These are phyloP conservation scores for Ogataea allantospora DNA, from an alignment of 805 yeast genomes.

Conservation along the genomic window DNA sequence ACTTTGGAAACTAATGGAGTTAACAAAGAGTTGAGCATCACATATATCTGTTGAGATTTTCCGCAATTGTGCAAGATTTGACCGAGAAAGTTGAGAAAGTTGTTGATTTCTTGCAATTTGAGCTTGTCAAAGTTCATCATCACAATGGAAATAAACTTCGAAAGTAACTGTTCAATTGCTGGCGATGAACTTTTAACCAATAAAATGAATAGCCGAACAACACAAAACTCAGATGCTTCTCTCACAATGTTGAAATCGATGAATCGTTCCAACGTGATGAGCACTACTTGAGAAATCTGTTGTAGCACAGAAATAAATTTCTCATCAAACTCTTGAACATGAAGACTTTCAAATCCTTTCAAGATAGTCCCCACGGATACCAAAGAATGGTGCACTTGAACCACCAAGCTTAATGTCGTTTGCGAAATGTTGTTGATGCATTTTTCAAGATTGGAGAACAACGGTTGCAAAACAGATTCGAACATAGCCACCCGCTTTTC, in stretches of 20 bases:
- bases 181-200: slow-evolving; percentile 43
- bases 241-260: slow-evolving; percentile 66
- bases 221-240: slow-evolving; percentile 82
- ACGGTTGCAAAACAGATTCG: slow-evolving; percentile 69
- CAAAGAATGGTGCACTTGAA: slow-evolving; percentile 82
- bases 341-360: slow-evolving; percentile 66
- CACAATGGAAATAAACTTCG: slow-evolving; percentile 68
- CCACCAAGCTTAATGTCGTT: slow-evolving; percentile 43
- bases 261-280: slow-evolving; percentile 78
- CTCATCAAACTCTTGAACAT: slow-evolving; percentile 31
- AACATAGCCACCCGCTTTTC: slow-evolving; percentile 45
- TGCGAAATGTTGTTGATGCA: slow-evolving; percentile 46
- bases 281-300: slow-evolving; percentile 66
- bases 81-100: slow-evolving; percentile 81
- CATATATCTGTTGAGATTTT: slow-evolving; percentile 64
- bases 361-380: slow-evolving; percentile 89
- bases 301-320: slow-evolving; percentile 32
- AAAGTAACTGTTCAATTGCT: slow-evolving; percentile 46
- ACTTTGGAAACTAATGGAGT: slow-evolving; percentile 72
- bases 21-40: slow-evolving; percentile 67
- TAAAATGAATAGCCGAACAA: slow-evolving; percentile 82
- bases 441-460: slow-evolving; percentile 67
- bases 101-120: slow-evolving; percentile 65
- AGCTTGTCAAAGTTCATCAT: slow-evolving; percentile 56
- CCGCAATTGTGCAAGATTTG: slow-evolving; percentile 82